These are phyloP conservation scores for Exophiala aquamarina DNA, from an alignment of 2,329 filamentous ascomycete genomes.

Conservation along the genomic window DNA sequence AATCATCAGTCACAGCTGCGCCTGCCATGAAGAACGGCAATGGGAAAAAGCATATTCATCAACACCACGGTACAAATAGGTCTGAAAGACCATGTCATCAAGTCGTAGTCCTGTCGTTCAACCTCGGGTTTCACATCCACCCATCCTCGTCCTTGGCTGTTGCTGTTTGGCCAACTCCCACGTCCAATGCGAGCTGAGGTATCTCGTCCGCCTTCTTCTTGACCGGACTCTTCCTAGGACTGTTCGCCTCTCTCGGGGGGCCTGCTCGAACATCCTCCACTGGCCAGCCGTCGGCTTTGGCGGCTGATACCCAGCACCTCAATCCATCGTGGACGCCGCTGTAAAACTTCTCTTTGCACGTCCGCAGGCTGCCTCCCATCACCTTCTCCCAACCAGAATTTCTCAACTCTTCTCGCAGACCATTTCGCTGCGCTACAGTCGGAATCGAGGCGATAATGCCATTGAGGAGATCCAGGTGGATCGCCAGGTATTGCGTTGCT, in stretches of 20 bases:
- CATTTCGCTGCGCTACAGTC: constrained; percentile 68
- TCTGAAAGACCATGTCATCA: constrained; percentile 6
- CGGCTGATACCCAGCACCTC: constrained; percentile 86
- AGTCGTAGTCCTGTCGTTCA: constrained; percentile 1
- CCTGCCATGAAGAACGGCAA: neutral
- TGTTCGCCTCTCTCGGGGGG: constrained; percentile 41
- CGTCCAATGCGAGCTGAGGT: constrained; percentile 56
- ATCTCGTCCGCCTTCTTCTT: constrained; percentile 52
- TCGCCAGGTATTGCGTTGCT: constrained; percentile 92
- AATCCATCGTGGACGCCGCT: constrained; percentile 85
- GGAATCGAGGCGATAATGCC: constrained; percentile 82
- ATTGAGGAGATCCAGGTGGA: constrained; percentile 89
- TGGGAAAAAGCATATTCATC: neutral
- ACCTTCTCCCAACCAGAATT: constrained; percentile 89
- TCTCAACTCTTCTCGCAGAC: constrained; percentile 71
- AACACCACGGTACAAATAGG: too few relatives aligned
- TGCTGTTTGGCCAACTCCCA: constrained; percentile 31
- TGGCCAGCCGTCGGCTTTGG: constrained; percentile 84
- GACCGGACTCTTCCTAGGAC: constrained; percentile 48
- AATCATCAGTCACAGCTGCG: too few relatives aligned
- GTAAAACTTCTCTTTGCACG: constrained; percentile 98
- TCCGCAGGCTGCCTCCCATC: constrained; percentile 78
- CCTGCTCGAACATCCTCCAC: constrained; percentile 70
- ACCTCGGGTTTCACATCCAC: constrained; percentile 21
- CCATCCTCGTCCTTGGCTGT: constrained; percentile 18